Evolutionary conservation across 257 asterid species (phyloP).

Genomic region (Forsythia viridissima): DNA sequence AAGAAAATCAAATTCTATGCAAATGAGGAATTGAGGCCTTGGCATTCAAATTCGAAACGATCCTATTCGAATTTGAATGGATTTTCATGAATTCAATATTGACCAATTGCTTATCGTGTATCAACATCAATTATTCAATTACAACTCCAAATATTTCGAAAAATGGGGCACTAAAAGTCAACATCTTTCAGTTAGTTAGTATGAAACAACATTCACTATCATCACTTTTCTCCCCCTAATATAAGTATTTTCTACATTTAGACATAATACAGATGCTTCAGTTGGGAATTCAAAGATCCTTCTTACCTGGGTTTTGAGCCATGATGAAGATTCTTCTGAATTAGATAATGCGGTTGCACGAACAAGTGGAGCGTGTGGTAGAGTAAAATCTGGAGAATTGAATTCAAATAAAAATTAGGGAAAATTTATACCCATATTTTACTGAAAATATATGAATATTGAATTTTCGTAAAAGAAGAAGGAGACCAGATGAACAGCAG

Average conservation of each 20-base stretch:
- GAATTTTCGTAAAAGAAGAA: background rate
- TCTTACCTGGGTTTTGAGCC: conserved; percentile 40
- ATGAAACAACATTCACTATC: background rate
- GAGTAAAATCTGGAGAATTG: background rate
- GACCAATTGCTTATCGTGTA: background rate
- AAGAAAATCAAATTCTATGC: background rate
- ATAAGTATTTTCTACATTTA: background rate
- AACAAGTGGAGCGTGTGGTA: conserved; percentile 19
- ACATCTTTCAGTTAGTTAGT: background rate
- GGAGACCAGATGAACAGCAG: background rate
- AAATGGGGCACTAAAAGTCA: background rate
- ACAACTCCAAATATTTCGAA: background rate
- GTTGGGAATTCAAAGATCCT: background rate
- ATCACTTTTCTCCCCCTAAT: too few relatives aligned
- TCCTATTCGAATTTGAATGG: background rate
- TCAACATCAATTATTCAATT: background rate
- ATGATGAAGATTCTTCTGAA: conserved; percentile 21
- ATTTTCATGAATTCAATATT: background rate
- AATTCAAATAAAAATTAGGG: background rate
- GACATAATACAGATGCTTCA: background rate
- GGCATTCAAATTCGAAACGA: too few relatives aligned
- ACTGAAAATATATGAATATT: background rate
- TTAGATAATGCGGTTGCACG: conserved; percentile 23
- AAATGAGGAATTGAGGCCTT: background rate
- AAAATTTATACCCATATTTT: background rate